phyloP scores from a whole-genome alignment of 257 asterid genomes.

The Solanum pimpinellifolium region DNA sequence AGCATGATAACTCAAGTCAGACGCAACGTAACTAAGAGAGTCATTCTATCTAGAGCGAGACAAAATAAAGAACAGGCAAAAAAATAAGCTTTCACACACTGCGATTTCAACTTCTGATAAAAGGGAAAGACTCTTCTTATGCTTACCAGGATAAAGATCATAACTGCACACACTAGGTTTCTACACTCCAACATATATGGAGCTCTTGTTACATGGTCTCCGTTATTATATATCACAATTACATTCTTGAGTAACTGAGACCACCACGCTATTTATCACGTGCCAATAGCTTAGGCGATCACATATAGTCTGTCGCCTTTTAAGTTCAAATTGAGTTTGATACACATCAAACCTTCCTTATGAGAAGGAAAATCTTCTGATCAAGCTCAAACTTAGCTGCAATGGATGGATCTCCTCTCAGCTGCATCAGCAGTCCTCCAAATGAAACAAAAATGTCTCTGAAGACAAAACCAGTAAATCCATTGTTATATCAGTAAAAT shows the following conservation, averaged over 20 bases:
- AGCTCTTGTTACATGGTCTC: not conserved
- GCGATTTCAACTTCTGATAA: not conserved
- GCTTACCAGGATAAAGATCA: not conserved
- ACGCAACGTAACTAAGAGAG: not conserved
- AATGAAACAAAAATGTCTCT: not conserved
- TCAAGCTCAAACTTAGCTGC: conserved; percentile 49
- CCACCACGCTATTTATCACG: not conserved
- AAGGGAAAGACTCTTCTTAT: not conserved
- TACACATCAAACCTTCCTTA: conserved; percentile 52
- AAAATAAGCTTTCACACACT: not conserved
- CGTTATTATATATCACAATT: not conserved
- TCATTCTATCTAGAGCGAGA: not conserved
- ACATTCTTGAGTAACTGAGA: not conserved
- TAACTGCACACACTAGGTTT: not conserved
- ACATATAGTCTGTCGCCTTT: not conserved
- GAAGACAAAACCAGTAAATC: not conserved
- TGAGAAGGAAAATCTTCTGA: conserved; percentile 66
- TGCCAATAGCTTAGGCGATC: not conserved
- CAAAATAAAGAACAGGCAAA: not conserved
- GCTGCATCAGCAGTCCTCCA: conserved; percentile 3
- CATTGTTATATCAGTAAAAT: not conserved
- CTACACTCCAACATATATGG: not conserved
- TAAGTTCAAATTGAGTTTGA: not conserved
- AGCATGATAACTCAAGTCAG: not conserved
- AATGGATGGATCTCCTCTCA: not conserved